Percentiles rank a stretch among this genome's conserved stretches.
Conservation (phyloP, 176 grass and related monocot genomes). For the Cymbopogon citratus region DNA sequence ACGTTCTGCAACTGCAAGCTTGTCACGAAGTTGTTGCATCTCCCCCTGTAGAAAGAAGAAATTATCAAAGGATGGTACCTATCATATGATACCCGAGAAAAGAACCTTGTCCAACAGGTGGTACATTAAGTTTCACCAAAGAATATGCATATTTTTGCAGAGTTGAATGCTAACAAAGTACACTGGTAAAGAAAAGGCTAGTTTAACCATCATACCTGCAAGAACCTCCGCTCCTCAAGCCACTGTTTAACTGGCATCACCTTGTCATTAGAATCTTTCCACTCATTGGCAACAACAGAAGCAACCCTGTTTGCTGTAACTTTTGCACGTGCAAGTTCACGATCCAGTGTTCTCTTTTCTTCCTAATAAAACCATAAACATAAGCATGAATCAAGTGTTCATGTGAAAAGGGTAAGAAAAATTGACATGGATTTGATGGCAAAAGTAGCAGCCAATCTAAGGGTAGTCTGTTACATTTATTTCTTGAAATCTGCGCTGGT, state of each 20-base stretch:
- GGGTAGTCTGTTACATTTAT: conserved; percentile 68
- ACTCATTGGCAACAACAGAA: conserved; percentile 94
- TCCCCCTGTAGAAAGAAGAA: conserved; percentile 62
- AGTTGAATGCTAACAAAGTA: neutral
- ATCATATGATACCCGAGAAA: neutral
- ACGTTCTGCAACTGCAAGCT: conserved; percentile 83
- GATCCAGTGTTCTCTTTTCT: conserved; percentile 91
- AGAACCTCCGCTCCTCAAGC: conserved; percentile 94
- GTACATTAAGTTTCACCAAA: neutral
- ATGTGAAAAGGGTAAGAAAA: neutral
- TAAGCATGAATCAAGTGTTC: conserved; percentile 16
- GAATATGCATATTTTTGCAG: conserved; percentile 9
- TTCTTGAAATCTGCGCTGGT: conserved; percentile 95
- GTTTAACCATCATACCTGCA: conserved; percentile 62
- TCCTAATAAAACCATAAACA: conserved; percentile 53
- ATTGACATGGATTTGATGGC: neutral
- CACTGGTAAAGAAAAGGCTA: conserved; percentile 8
- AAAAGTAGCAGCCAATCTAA: conserved; percentile 6
- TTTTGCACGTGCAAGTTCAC: conserved; percentile 94
- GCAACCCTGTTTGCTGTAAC: conserved; percentile 94
- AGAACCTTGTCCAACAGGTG: neutral
- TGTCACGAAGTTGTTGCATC: conserved; percentile 90
- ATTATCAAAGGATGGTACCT: neutral
- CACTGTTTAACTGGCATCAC: conserved; percentile 99
- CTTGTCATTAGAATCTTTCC: conserved; percentile 99